Evolutionary conservation across 345 rosid genomes (phyloP), one percentile per base, ranked within the genome.

Genomic region (Boechera retrofracta): DNA sequence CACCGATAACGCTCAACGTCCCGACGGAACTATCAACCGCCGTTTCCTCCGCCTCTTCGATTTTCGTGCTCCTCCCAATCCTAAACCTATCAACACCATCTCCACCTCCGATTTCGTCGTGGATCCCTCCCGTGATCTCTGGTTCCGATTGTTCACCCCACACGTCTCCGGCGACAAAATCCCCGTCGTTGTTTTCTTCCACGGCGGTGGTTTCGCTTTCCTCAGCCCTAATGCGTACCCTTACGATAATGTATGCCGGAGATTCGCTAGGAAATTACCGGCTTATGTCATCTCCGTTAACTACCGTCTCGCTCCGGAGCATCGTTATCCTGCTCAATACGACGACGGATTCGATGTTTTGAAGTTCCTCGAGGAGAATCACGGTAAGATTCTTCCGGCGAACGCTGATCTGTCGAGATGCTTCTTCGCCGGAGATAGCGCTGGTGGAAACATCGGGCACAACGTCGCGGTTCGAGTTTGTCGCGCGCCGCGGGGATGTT

Each of bases 171-270:
- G 67, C 7, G 71, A 59, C 31, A 10, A 54, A 38, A 85, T 91
- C 0, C 98, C 98, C 15, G 88, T 93, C 44, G 35, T 91, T 41
- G 47, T 93, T 52, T 89, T 86, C 85, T 93, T 89, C 78, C 97
- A 93, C 76, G 97, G 98, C 42, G 98, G 97, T 2, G 97, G 97
- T 1, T 93, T 91, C 87, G 60, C 79, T 41, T 89, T 70, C 85
- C 87, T 91, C 24, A 80, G 83, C 77, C 79, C 98, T 1, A 84
- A 85, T 12, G 67, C 85, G 39, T 29, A 3, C n/a, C 29, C 77
- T 2, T 93, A 88, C 86, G 90, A 91, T 72, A 64, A 64, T 26
- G 88, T 85, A 4, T 89, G 97, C 79, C 90, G 96, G 15, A 67
- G 92, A 10, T 78, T 91, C 78, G 82, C 97, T 4, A 74, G 81